A percentile compares a stretch with the other conserved stretches of the same genome.
Conservation (phyloP, 768 basidiomycete genomes). For the Austroboletus festivus region DNA sequence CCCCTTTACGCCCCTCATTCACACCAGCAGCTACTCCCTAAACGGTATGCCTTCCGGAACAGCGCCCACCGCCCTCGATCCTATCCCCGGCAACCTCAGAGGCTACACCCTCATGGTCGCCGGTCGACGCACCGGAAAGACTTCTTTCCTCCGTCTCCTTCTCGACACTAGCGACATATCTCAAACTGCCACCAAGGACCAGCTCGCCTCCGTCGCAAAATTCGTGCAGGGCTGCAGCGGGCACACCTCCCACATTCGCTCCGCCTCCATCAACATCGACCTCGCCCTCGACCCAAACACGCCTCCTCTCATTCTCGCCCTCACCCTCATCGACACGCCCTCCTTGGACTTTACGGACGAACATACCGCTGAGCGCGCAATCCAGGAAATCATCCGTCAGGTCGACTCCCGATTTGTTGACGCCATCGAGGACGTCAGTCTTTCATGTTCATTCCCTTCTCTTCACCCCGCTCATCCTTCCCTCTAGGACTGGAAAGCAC, state of each 20-base stretch:
- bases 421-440: constrained; percentile 73
- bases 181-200: constrained; percentile 60
- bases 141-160: constrained; percentile 80
- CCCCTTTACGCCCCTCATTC: constrained; percentile 27
- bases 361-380: constrained; percentile 54
- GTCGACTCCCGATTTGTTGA: constrained; percentile 73
- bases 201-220: constrained; percentile 76
- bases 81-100: constrained; percentile 26
- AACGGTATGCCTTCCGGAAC: constrained; percentile 30
- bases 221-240: constrained; percentile 74
- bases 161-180: constrained; percentile 77
- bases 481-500: constrained; percentile 66
- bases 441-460: constrained; percentile 19
- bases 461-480: constrained; percentile 16
- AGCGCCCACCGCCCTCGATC: constrained; percentile 25
- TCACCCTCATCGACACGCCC: constrained; percentile 80
- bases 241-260: constrained; percentile 70
- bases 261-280: constrained; percentile 70
- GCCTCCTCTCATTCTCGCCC: constrained; percentile 48
- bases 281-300: constrained; percentile 48
- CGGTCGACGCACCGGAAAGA: constrained; percentile 81
- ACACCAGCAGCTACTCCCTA: constrained; percentile 21
- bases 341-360: constrained; percentile 75
- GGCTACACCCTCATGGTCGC: constrained; percentile 76
- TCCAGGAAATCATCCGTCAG: constrained; percentile 66